Base-by-base conservation (phyloP, 1,139 yeast genomes). In the Diutina scorzettiae region DNA sequence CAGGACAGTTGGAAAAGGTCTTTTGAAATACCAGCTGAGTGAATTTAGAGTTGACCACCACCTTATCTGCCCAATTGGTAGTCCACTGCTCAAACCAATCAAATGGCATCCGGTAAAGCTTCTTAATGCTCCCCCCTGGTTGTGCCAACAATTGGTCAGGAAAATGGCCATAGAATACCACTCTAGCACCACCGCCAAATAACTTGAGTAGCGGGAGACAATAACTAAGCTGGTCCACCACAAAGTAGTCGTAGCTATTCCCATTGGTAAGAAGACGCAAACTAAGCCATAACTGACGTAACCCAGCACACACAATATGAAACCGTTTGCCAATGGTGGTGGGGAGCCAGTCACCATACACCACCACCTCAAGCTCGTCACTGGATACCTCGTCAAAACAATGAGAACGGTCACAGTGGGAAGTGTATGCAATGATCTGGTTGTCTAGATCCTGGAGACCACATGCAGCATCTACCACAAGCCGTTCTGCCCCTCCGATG, bases 401-500 rank as follows among this genome's bases (percentile, higher is more conserved):
- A 56, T 91, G 98, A 3, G 66, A 57, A 43, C 60, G 69, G 58
- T 91, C 96, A 58, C 96, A 87, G 56, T 91, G 95, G 0, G 96
- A 86, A 0, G 98, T 91, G 59, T 72, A 86, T 6, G 89, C 70
- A 7, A 71, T 69, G 14, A 91, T 78, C 0, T 72, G 65, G 54
- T 86, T 80, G 25, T 48, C 51, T n/a, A 67, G 60, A 2, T 73
- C 68, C 57, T 89, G 87, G 21, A 91, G 64, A 0, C 96, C 96
- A 3, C 86, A 67, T 0, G 97, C 98, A 2, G 95, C 93, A 60
- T 91, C 99, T 1, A 91, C 95, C 1, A 91, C 89, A 21, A 93
- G 69, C 46, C 99, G 67, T 58, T 91, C 99, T 0, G 99, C 99
- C 4, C 99, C 99, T 6, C 96, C 81, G 46, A 91, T 91, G 0